Evolutionary conservation across 495 filamentous ascomycete genomes (phyloP).

Genomic region (Penicillium flavigenum): DNA sequence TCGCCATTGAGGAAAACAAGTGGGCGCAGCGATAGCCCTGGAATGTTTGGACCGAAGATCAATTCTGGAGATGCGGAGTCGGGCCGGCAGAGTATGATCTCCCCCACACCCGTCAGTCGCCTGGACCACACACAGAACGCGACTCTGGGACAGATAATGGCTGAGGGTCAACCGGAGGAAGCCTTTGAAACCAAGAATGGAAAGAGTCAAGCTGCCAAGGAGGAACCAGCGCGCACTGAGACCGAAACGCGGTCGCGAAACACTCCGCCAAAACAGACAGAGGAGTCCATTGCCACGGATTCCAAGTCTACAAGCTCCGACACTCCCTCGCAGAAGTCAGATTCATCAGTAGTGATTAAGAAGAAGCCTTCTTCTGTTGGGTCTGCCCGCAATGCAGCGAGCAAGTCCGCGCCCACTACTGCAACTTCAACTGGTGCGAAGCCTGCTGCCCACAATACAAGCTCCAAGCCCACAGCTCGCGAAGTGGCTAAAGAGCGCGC

Average conservation of each 20-base stretch:
- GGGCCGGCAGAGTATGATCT: constrained; percentile 31
- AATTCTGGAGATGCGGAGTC: constrained; percentile 35
- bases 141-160: constrained; percentile 16
- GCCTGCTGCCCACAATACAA: constrained; percentile 16
- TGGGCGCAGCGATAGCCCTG: constrained; percentile 34
- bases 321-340: constrained; percentile 23
- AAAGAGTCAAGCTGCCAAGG: constrained; percentile 9
- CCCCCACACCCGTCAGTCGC: constrained; percentile 28
- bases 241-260: constrained; percentile 14
- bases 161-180: constrained; percentile 9
- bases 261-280: constrained; percentile 22
- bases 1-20: constrained; percentile 40
- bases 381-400: constrained; percentile 39
- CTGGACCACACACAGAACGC: constrained; percentile 19
- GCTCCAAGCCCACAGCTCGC: constrained; percentile 22
- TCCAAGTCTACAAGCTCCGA: constrained; percentile 15
- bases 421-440: constrained; percentile 29
- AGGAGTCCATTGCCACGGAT: constrained; percentile 12
- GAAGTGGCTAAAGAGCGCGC: constrained; percentile 34
- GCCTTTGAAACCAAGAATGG: constrained; percentile 3
- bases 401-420: constrained; percentile 22
- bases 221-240: constrained; percentile 9
- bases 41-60: constrained; percentile 37
- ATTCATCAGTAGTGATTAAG: constrained; percentile 26
- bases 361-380: constrained; percentile 45